Evolutionary conservation across 371 early-diverging fungal genomes (phyloP), one percentile per base, ranked within the genome.

Genomic region (Astathelohania contejeani): DNA sequence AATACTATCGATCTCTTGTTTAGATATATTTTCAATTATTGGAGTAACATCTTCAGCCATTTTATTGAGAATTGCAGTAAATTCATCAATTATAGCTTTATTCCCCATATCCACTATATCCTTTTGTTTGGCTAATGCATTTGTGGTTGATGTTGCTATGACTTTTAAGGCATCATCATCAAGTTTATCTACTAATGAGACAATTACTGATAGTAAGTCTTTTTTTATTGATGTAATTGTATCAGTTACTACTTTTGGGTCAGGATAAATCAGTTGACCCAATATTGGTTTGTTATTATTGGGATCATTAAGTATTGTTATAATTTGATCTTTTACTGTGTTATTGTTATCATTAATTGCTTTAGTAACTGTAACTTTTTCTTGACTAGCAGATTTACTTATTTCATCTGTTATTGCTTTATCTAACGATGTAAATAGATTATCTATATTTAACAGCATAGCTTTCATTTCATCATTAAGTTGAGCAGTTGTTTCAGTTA

Each of bases 221-320:
- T 43, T 43, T 43, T 43, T 43, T 9, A 20, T 24, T 3, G 43
- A 24, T 9, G 24, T 24, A 9, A 43, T 43, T 20, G 22, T 43
- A 24, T 43, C 9, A 9, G 43, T 24, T 22, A 43, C 24, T 24
- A 24, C 24, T 20, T 7, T 24, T 7, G 43, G 43, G 24, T 43
- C 43, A 9, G 43, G 43, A 24, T 22, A 43, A 20, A 22, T 43
- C 24, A 43, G 9, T 43, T 43, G 43, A 20, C 22, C 22, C 7
- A 43, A 22, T 43, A 43, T 43, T 43, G 43, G 43, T 22, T 9
- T 43, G 7, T 20, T 43, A 43, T 43, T 43, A 20, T 2, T 2
- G 20, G 43, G 43, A 9, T 43, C 43, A 9, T 20, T 24, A 7
- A 43, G 24, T 43, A 43, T 43, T 22, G 20, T 9, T 9, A 22